phyloP scores from a whole-genome alignment of 306 rosid genomes.

The Vigna radiata region DNA sequence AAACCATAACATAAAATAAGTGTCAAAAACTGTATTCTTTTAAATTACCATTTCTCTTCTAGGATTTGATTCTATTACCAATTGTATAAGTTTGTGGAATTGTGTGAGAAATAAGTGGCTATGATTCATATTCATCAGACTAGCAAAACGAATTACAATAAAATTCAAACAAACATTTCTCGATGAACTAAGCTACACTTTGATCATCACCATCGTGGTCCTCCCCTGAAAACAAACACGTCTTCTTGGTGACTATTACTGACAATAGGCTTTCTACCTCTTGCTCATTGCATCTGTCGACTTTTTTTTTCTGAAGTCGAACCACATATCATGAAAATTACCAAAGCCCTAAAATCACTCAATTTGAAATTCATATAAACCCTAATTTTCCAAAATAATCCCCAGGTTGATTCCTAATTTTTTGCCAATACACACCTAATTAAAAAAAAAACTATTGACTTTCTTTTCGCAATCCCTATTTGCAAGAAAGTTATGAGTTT shows the following conservation, averaged over 20 bases:
- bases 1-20: not conserved
- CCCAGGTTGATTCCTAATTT: too few species aligned
- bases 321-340: not conserved
- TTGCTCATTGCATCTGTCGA: constrained; percentile 51
- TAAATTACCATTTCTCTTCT: constrained; percentile 12
- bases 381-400: too few species aligned
- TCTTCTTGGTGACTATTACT: constrained; percentile 56
- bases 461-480: too few species aligned
- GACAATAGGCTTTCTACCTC: constrained; percentile 92
- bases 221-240: constrained; percentile 48
- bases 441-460: too few species aligned
- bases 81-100: not conserved
- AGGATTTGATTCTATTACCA: constrained; percentile 39
- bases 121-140: constrained; percentile 5
- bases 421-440: too few species aligned
- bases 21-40: not conserved
- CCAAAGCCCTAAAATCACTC: too few species aligned
- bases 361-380: too few species aligned
- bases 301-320: constrained; percentile 29
- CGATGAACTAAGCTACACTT: constrained; percentile 27
- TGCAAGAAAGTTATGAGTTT: too few species aligned
- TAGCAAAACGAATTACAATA: constrained; percentile 41
- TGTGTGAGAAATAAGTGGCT: not conserved
- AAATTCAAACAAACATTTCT: constrained; percentile 16
- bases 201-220: constrained; percentile 9